These are phyloP conservation scores for Gossypium aridum DNA, from an alignment of 441 rosid genomes.

Conservation along the genomic window DNA sequence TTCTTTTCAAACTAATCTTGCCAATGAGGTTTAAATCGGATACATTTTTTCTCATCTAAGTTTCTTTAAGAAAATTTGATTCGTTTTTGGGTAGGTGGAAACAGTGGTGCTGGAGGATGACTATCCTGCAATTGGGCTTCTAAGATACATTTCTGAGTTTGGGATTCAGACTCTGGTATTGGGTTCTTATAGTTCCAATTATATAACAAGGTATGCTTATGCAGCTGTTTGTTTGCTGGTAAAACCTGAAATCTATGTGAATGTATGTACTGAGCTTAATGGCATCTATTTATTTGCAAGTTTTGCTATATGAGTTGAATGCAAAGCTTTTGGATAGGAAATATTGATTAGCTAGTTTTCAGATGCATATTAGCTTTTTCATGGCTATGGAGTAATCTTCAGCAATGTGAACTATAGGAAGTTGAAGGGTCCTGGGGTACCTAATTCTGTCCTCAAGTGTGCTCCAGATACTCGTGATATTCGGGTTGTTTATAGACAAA, in stretches of 20 bases:
- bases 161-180: constrained; percentile 52
- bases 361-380: constrained; percentile 8
- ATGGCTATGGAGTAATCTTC: constrained; percentile 8
- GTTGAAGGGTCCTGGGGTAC: constrained; percentile 47
- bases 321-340: neutral
- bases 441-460: constrained; percentile 40
- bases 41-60: neutral
- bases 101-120: constrained; percentile 61
- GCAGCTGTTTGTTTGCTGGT: neutral
- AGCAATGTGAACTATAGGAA: constrained; percentile 31
- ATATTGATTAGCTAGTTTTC: neutral
- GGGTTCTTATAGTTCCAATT: constrained; percentile 60
- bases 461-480: constrained; percentile 49
- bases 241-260: neutral
- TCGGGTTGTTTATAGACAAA: constrained; percentile 41
- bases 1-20: neutral
- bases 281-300: neutral
- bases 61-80: neutral
- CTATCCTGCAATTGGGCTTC: constrained; percentile 60
- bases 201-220: constrained; percentile 40
- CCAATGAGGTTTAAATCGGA: constrained; percentile 1
- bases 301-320: neutral
- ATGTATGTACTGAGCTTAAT: neutral
- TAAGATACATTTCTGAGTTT: constrained; percentile 37
- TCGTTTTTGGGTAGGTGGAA: constrained; percentile 39